These are phyloP conservation scores for Podaxis carcinomalis DNA, from an alignment of 768 basidiomycete species.

Conservation along the genomic window DNA sequence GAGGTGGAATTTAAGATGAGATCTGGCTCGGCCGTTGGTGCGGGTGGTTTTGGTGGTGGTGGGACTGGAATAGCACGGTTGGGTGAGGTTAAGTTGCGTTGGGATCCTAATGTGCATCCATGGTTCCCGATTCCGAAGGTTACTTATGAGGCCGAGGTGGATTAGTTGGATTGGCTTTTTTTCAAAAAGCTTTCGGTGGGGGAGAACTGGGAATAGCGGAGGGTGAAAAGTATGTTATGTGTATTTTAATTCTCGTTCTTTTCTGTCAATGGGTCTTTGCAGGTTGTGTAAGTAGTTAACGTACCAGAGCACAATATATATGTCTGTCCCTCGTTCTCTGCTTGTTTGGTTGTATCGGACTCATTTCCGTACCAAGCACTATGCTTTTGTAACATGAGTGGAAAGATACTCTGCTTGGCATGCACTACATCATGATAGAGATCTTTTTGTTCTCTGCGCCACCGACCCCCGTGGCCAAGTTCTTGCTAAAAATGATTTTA, in stretches of 20 bases:
- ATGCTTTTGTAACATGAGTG: too few relatives aligned
- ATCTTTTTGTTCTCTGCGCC: too few relatives aligned
- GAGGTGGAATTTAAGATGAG: not conserved
- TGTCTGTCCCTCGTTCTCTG: too few relatives aligned
- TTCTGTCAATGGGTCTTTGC: too few relatives aligned
- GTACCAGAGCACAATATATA: too few relatives aligned
- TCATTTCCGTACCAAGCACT: too few relatives aligned
- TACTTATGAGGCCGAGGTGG: not conserved
- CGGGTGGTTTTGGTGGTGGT: not conserved
- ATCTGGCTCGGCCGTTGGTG: not conserved
- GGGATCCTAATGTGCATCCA: slow-evolving; percentile 8
- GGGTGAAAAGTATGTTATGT: not conserved
- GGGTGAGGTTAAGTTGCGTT: not conserved
- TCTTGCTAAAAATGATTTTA: too few relatives aligned
- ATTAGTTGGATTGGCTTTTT: not conserved
- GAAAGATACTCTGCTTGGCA: too few relatives aligned
- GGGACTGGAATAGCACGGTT: not conserved
- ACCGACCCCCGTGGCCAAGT: too few relatives aligned
- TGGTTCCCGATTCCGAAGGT: slow-evolving; percentile 4
- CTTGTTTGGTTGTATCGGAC: too few relatives aligned
- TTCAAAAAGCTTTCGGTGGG: not conserved
- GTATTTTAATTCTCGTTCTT: not conserved
- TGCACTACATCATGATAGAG: too few relatives aligned
- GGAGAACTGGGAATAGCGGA: not conserved
- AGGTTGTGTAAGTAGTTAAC: too few relatives aligned